Evolutionary conservation across 495 filamentous ascomycete genomes (phyloP).

Genomic region (Penicillium lagena): DNA sequence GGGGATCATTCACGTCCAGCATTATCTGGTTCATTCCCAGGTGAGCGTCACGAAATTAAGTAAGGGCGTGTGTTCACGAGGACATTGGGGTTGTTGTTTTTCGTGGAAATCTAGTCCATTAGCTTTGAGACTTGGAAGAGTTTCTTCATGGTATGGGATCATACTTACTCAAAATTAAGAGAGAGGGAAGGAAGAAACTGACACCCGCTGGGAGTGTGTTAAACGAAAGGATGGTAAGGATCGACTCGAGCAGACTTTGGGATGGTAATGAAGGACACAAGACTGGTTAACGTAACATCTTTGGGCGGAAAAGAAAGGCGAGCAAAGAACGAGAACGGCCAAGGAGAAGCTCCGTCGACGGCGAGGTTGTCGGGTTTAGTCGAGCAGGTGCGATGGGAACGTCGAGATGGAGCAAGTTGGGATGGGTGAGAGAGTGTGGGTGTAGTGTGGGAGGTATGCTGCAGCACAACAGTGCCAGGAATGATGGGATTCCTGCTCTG

Average conservation of each 20-base stretch:
- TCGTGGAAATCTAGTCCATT: background rate
- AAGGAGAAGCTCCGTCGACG: background rate
- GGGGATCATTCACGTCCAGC: constrained; percentile 12
- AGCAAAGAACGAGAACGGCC: constrained; percentile 1
- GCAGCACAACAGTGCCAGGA: no score
- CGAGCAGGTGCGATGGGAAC: background rate
- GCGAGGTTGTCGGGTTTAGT: background rate
- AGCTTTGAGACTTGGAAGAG: background rate
- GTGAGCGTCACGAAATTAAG: background rate
- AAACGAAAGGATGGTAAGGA: constrained; percentile 6
- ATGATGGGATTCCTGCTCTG: no score
- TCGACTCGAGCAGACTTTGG: constrained; percentile 2
- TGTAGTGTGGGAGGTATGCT: no score
- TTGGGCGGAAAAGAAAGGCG: constrained; percentile 1
- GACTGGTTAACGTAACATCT: constrained; percentile 8
- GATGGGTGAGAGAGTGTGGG: no score
- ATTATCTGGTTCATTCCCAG: constrained; percentile 13
- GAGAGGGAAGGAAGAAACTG: background rate
- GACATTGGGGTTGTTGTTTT: background rate
- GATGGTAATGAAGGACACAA: constrained; percentile 10
- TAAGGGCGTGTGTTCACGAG: background rate
- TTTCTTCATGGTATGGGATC: background rate
- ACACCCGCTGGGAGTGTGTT: constrained; percentile 2
- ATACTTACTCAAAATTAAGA: background rate
- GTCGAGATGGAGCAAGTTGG: no score